Conservation (phyloP, 805 yeast genomes). For the Vanderwaltozyma verrucispora region DNA sequence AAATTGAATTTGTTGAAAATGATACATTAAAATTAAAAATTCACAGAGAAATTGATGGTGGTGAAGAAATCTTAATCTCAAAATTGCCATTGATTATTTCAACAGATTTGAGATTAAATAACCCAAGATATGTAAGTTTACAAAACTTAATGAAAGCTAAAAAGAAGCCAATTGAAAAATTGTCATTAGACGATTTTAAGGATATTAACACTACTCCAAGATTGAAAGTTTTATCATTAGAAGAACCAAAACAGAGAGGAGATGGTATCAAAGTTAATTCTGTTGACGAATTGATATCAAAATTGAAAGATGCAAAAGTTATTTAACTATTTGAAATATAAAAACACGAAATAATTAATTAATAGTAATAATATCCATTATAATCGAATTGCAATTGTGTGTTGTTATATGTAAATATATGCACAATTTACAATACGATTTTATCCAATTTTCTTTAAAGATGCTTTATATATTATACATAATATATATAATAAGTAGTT, state of each 20-base stretch:
- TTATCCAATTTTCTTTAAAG: no score
- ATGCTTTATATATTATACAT: no score
- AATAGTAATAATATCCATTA: no score
- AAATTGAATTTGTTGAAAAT: conserved; percentile 53
- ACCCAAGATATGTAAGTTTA: conserved; percentile 90
- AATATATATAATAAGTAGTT: no score
- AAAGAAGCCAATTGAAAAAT: conserved; percentile 79
- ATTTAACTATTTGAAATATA: not conserved
- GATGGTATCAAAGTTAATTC: conserved; percentile 72
- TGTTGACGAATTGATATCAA: conserved; percentile 74
- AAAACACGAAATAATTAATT: no score
- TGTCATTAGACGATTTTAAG: conserved; percentile 53
- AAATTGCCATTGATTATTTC: conserved; percentile 78
- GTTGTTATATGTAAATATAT: no score
- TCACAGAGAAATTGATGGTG: conserved; percentile 92
- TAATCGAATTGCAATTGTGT: no score
- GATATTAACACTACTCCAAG: conserved; percentile 48
- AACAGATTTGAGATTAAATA: conserved; percentile 87
- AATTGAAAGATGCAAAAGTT: conserved; percentile 49
- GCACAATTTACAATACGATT: no score
- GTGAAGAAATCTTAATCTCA: conserved; percentile 72
- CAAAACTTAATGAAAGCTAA: conserved; percentile 98
- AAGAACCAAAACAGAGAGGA: conserved; percentile 75
- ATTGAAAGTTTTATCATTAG: conserved; percentile 58
- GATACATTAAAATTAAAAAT: conserved; percentile 47